These are phyloP conservation scores for Linnemannia zychae DNA, from an alignment of 192 early-diverging fungal species.

Conservation along the genomic window DNA sequence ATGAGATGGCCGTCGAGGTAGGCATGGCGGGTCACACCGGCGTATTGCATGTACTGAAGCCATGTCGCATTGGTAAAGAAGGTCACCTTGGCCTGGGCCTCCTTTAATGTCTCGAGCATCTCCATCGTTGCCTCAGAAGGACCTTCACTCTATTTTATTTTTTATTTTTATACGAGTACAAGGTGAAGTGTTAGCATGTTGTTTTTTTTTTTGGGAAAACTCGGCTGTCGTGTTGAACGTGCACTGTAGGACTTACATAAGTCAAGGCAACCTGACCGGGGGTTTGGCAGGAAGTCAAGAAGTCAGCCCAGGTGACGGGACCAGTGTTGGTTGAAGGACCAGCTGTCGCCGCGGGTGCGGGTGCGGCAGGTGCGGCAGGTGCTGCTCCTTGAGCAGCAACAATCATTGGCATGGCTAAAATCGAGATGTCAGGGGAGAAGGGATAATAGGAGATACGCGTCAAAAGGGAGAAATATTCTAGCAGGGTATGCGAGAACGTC, in stretches of 20 bases:
- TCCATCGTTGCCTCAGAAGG: constrained; percentile 62
- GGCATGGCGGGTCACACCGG: constrained; percentile 60
- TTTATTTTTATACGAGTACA: not conserved
- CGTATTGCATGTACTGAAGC: constrained; percentile 63
- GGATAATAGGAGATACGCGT: not conserved
- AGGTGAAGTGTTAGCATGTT: no score
- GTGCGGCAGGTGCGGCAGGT: not conserved
- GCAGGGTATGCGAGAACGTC: not conserved
- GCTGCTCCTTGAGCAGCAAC: constrained; percentile 9
- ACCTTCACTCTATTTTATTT: constrained; percentile 53
- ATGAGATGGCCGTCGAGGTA: constrained; percentile 64
- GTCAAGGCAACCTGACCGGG: constrained; percentile 59
- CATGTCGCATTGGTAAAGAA: constrained; percentile 65
- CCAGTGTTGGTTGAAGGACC: constrained; percentile 10
- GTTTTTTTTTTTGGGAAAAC: not conserved
- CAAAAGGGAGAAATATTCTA: not conserved
- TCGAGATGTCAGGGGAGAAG: not conserved
- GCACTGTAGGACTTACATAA: constrained; percentile 48
- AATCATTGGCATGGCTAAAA: constrained; percentile 24
- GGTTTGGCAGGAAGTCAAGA: constrained; percentile 24
- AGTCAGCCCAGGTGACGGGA: constrained; percentile 35
- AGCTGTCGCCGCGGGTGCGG: not conserved
- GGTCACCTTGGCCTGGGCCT: constrained; percentile 55
- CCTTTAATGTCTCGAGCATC: constrained; percentile 59
- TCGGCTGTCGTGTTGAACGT: no score